A percentile compares a stretch with the other conserved stretches of the same genome.
Conservation (phyloP, 495 filamentous ascomycete genomes). For the Xylona heveae region DNA sequence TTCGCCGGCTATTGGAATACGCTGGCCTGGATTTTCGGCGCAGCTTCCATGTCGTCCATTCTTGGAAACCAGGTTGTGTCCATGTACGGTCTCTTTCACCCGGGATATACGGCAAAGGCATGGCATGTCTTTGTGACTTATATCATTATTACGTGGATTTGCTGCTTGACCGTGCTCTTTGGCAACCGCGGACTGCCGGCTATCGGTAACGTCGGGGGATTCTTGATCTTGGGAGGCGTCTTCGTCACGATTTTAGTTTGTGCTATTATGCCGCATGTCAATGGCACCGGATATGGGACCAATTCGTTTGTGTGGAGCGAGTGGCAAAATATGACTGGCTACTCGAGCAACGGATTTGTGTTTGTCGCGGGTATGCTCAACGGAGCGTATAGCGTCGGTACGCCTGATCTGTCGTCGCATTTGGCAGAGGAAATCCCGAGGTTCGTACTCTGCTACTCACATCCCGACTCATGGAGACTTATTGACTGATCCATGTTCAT, state of each 20-base stretch:
- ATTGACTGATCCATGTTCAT: neutral
- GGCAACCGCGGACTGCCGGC: conserved; percentile 16
- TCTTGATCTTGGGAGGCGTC: conserved; percentile 16
- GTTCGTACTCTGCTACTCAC: neutral
- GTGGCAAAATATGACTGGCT: conserved; percentile 15
- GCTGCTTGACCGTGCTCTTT: conserved; percentile 15
- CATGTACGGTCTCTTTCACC: conserved; percentile 20
- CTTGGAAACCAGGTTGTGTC: conserved; percentile 13
- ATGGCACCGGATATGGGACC: conserved; percentile 6
- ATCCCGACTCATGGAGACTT: neutral
- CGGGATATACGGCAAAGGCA: conserved; percentile 12
- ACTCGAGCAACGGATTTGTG: conserved; percentile 15
- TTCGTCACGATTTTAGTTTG: conserved; percentile 20
- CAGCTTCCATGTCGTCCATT: conserved; percentile 15
- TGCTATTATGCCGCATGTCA: conserved; percentile 16
- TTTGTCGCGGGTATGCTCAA: conserved; percentile 22
- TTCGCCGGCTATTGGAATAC: conserved; percentile 19
- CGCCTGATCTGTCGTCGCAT: conserved; percentile 9
- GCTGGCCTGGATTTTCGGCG: conserved; percentile 21
- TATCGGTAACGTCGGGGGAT: conserved; percentile 14
- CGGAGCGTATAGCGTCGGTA: conserved; percentile 21
- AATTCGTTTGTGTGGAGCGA: conserved; percentile 4
- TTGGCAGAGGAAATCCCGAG: conserved; percentile 20
- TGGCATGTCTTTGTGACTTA: conserved; percentile 21
- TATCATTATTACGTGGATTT: conserved; percentile 15